These are phyloP conservation scores for Wallacemonas sp. DNA, from an alignment of 208 protist species.

Conservation along the genomic window DNA sequence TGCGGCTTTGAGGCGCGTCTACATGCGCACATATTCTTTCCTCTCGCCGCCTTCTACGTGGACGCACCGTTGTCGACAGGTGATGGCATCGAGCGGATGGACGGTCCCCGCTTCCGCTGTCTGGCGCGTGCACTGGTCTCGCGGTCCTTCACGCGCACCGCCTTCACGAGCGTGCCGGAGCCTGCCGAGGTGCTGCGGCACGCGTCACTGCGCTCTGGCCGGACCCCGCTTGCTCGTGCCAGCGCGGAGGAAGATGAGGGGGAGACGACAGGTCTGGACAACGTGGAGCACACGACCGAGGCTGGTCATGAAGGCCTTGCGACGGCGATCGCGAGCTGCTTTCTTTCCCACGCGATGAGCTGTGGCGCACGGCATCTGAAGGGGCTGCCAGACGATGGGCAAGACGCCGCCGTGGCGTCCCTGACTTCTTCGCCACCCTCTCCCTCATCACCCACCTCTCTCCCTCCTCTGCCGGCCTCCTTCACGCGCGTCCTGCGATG, in stretches of 20 bases:
- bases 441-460: background rate
- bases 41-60: background rate
- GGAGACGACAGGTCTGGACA: too few relatives aligned
- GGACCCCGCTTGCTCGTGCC: too few relatives aligned
- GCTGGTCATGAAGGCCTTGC: too few relatives aligned
- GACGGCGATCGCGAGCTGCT: too few relatives aligned
- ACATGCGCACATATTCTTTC: conserved; percentile 5
- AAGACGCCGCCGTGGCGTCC: too few relatives aligned
- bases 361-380: too few relatives aligned
- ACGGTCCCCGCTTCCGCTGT: background rate
- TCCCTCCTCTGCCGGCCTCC: background rate
- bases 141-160: background rate
- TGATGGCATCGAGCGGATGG: background rate
- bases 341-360: too few relatives aligned
- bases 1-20: conserved; percentile 1
- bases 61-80: background rate
- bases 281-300: too few relatives aligned
- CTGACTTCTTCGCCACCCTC: too few relatives aligned
- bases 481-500: conserved; percentile 3
- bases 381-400: too few relatives aligned
- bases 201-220: background rate
- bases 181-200: background rate
- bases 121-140: background rate
- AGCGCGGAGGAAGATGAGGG: too few relatives aligned
- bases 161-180: background rate